Conservation (phyloP, 805 yeast species). For the Candida sonorensis region DNA sequence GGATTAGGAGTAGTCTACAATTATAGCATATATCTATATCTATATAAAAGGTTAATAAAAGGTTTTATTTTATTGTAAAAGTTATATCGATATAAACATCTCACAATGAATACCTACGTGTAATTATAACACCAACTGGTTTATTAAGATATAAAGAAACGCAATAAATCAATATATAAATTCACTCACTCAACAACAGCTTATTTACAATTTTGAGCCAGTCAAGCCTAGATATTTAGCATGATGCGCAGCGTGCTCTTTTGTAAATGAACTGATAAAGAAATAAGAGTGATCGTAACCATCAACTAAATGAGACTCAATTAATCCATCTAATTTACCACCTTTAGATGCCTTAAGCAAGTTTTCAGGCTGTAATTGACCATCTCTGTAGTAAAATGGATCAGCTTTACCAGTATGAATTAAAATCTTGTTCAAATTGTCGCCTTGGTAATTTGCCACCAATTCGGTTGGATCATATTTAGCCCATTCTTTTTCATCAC, state of each 20-base stretch:
- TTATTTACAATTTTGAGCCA: slow-evolving; percentile 14
- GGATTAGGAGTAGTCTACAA: too few relatives aligned
- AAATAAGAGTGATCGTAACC: slow-evolving; percentile 92
- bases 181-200: too few relatives aligned
- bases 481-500: slow-evolving; percentile 53
- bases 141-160: too few relatives aligned
- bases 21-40: too few relatives aligned
- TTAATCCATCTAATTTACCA: slow-evolving; percentile 50
- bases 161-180: too few relatives aligned
- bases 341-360: slow-evolving; percentile 55
- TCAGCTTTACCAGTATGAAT: slow-evolving; percentile 82
- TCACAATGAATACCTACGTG: too few relatives aligned
- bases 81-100: too few relatives aligned
- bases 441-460: slow-evolving; percentile 49
- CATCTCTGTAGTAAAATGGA: slow-evolving; percentile 45
- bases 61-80: too few relatives aligned
- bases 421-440: slow-evolving; percentile 51
- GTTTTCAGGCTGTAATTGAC: slow-evolving; percentile 70
- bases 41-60: too few relatives aligned
- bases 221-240: slow-evolving; percentile 43
- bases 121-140: too few relatives aligned
- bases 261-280: slow-evolving; percentile 73
- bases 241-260: slow-evolving; percentile 81
- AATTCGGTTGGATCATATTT: slow-evolving; percentile 82
- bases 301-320: slow-evolving; percentile 57